Conservation (phyloP, 148 eudicot genomes). For the Vaccinium vitisidaea region DNA sequence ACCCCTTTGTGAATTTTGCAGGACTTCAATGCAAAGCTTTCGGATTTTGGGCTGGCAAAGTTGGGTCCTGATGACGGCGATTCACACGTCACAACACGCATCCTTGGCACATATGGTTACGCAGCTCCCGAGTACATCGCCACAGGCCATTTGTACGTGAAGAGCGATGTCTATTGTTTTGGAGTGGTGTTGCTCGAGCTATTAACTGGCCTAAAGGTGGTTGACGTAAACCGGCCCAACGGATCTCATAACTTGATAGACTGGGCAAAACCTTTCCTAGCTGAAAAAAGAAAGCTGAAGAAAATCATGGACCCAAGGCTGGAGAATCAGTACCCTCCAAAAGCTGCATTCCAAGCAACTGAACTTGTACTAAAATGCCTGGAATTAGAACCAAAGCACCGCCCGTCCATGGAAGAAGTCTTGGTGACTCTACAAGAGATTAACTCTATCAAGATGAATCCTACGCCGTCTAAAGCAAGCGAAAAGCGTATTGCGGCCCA, state of each 20-base stretch:
- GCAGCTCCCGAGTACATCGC: slow-evolving; percentile 89
- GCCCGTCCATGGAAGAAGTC: slow-evolving; percentile 67
- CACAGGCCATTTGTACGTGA: slow-evolving; percentile 68
- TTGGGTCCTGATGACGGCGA: slow-evolving; percentile 63
- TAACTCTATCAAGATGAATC: slow-evolving; percentile 33
- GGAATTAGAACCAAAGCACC: slow-evolving; percentile 44
- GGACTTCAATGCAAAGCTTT: slow-evolving; percentile 71
- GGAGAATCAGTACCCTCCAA: slow-evolving; percentile 43
- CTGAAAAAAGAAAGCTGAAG: slow-evolving; percentile 41
- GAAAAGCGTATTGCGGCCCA: slow-evolving; percentile 14
- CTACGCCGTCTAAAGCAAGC: slow-evolving; percentile 29
- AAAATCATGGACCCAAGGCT: slow-evolving; percentile 60
- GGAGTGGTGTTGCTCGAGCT: slow-evolving; percentile 76
- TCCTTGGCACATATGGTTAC: slow-evolving; percentile 85
- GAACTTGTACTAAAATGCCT: slow-evolving; percentile 54
- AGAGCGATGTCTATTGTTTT: slow-evolving; percentile 79
- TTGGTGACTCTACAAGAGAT: slow-evolving; percentile 41
- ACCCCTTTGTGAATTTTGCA: slow-evolving; percentile 19
- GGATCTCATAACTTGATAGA: slow-evolving; percentile 52
- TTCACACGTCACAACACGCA: slow-evolving; percentile 73
- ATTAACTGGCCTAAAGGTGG: slow-evolving; percentile 53
- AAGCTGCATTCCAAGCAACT: slow-evolving; percentile 48
- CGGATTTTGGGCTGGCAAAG: slow-evolving; percentile 94
- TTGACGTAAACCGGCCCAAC: slow-evolving; percentile 46
- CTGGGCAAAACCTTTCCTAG: slow-evolving; percentile 61